phyloP scores from a whole-genome alignment of 371 early-diverging fungal species.

The Mortierella sp. region DNA sequence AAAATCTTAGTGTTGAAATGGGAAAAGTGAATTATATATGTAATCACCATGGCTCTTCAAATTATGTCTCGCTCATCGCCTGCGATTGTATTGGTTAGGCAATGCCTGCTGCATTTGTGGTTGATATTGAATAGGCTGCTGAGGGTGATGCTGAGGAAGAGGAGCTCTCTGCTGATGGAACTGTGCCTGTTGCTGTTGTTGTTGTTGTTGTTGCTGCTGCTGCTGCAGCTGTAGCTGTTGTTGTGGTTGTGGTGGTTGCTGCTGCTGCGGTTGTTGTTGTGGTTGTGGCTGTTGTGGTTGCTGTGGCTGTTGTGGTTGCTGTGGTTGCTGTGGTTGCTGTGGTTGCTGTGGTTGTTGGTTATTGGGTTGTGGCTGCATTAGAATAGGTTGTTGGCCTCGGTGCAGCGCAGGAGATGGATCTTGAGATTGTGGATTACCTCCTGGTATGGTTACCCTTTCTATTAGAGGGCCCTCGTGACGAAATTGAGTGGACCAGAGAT shows the following conservation, averaged over 20 bases:
- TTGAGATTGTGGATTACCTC: background rate
- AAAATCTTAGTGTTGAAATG: background rate
- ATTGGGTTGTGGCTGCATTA: constrained; percentile 1
- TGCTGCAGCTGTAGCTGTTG: background rate
- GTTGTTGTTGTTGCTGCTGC: too few relatives aligned
- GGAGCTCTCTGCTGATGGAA: background rate
- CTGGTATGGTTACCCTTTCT: background rate
- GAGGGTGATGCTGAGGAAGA: background rate
- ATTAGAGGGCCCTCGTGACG: constrained; percentile 1
- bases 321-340: background rate
- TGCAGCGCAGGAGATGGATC: background rate
- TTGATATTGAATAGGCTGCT: constrained; percentile 11
- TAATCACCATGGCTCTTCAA: background rate
- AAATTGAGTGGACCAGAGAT: constrained; percentile 23
- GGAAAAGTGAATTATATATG: background rate
- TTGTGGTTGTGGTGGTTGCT: background rate
- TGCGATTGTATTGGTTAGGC: constrained; percentile 3
- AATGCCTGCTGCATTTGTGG: background rate
- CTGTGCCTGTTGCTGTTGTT: background rate
- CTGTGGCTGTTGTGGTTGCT: background rate
- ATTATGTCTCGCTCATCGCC: constrained; percentile 4
- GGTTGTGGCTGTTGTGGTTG: constrained; percentile 2
- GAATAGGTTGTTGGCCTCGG: background rate
- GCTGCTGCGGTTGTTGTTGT: constrained; percentile 1
- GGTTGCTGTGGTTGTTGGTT: constrained; percentile 3